Evolutionary conservation across 331 rosid genomes (phyloP).

Genomic region (Quercus lobata): DNA sequence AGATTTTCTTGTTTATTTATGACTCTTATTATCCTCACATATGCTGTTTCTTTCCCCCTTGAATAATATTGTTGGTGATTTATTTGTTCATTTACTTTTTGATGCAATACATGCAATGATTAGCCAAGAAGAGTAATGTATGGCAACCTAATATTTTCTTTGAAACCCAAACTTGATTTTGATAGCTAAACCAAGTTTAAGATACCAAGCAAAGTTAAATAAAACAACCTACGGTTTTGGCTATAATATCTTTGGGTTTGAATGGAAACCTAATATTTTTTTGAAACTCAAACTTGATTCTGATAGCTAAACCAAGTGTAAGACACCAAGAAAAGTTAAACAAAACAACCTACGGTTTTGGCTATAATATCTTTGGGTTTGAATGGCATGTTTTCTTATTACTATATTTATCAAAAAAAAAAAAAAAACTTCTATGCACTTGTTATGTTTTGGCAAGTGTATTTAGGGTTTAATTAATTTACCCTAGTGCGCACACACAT

Average conservation of each 20-base stretch:
- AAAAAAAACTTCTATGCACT: neutral
- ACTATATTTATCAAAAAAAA: neutral
- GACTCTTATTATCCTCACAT: neutral
- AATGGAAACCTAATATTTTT: neutral
- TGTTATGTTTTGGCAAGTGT: neutral
- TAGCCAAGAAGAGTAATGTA: neutral
- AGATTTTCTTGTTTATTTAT: slow-evolving; percentile 23
- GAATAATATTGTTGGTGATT: neutral
- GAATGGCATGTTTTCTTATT: neutral
- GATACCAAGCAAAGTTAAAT: too few relatives aligned
- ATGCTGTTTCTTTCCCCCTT: neutral
- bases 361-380: neutral
- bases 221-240: neutral
- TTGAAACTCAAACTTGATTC: neutral
- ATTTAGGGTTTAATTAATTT: too few relatives aligned
- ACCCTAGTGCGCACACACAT: too few relatives aligned
- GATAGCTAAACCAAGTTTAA: neutral
- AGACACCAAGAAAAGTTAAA: too few relatives aligned
- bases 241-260: neutral
- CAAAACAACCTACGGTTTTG: neutral
- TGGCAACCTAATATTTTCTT: neutral
- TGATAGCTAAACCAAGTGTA: neutral
- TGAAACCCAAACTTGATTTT: neutral
- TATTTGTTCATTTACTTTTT: neutral
- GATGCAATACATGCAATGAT: too few relatives aligned